Conservation (phyloP, 805 yeast species). For the Kregervanrija pseudodelftensis region DNA sequence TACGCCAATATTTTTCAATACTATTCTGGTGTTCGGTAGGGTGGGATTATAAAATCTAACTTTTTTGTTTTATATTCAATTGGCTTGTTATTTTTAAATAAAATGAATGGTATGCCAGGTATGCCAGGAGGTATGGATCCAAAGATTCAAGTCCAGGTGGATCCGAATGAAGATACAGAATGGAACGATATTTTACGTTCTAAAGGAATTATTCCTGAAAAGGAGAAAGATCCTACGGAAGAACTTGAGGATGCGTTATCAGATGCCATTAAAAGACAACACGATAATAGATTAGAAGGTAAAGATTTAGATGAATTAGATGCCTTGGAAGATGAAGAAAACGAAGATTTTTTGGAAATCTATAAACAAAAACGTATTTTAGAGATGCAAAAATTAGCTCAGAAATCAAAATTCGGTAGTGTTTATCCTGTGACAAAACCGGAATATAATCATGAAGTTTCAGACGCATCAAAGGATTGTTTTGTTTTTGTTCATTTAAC, state of each 20-base stretch:
- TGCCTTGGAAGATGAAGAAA: constrained; percentile 86
- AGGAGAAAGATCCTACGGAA: constrained; percentile 81
- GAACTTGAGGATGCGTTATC: constrained; percentile 83
- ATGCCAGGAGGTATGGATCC: constrained; percentile 30
- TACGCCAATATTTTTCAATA: neutral
- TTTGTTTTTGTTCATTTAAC: constrained; percentile 78
- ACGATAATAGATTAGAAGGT: constrained; percentile 74
- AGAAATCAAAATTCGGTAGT: constrained; percentile 57
- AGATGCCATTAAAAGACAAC: constrained; percentile 72
- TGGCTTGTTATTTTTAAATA: neutral
- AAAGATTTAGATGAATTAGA: constrained; percentile 77
- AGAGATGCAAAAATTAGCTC: constrained; percentile 59
- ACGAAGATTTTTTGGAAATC: constrained; percentile 76
- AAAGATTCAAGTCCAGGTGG: constrained; percentile 76
- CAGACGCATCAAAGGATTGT: constrained; percentile 62
- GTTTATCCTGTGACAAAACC: constrained; percentile 78
- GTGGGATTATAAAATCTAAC: neutral
- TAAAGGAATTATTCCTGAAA: constrained; percentile 88
- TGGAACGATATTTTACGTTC: constrained; percentile 94
- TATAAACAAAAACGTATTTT: constrained; percentile 72
- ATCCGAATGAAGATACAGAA: constrained; percentile 95
- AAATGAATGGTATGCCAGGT: constrained; percentile 3
- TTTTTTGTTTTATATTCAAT: neutral
- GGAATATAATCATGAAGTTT: constrained; percentile 80
- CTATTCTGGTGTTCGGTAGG: neutral